These are phyloP conservation scores for Thermothelomyces thermophilus DNA, from an alignment of 2,329 filamentous ascomycete genomes.

Conservation along the genomic window DNA sequence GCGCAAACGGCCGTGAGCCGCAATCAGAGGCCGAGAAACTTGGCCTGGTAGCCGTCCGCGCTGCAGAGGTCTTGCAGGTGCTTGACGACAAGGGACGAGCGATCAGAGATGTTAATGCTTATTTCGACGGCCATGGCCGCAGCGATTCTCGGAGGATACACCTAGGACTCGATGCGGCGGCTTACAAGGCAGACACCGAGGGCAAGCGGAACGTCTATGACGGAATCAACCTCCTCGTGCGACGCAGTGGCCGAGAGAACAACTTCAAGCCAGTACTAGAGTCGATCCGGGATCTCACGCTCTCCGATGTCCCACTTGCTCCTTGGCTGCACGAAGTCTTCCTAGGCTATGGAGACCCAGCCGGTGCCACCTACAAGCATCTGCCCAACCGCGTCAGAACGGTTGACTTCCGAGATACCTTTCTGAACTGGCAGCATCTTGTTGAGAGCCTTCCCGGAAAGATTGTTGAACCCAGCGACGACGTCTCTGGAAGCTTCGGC, in stretches of 20 bases:
- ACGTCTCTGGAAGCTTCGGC: conserved; percentile 65
- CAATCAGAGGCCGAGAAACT: conserved; percentile 52
- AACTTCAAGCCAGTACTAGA: conserved; percentile 94
- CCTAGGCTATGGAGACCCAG: conserved; percentile 90
- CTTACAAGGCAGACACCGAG: conserved; percentile 72
- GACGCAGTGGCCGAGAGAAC: conserved; percentile 82
- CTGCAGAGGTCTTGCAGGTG: conserved; percentile 79
- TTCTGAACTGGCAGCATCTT: conserved; percentile 91
- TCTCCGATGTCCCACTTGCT: conserved; percentile 79
- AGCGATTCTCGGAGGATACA: conserved; percentile 63
- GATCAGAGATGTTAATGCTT: conserved; percentile 56
- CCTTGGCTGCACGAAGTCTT: conserved; percentile 96
- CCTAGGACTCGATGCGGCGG: conserved; percentile 70
- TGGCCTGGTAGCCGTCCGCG: conserved; percentile 65
- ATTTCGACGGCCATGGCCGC: conserved; percentile 57
- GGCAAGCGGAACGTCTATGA: conserved; percentile 78
- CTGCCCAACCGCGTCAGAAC: conserved; percentile 69
- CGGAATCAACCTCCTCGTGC: conserved; percentile 75
- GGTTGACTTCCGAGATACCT: conserved; percentile 89
- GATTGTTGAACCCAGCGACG: conserved; percentile 70
- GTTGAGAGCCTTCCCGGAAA: conserved; percentile 84
- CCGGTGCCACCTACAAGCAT: conserved; percentile 78
- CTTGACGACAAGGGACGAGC: conserved; percentile 76
- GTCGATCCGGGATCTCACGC: conserved; percentile 77
- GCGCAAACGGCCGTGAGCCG: conserved; percentile 45